Conservation (phyloP, 768 basidiomycete species). For the Lyophyllum decastes region DNA sequence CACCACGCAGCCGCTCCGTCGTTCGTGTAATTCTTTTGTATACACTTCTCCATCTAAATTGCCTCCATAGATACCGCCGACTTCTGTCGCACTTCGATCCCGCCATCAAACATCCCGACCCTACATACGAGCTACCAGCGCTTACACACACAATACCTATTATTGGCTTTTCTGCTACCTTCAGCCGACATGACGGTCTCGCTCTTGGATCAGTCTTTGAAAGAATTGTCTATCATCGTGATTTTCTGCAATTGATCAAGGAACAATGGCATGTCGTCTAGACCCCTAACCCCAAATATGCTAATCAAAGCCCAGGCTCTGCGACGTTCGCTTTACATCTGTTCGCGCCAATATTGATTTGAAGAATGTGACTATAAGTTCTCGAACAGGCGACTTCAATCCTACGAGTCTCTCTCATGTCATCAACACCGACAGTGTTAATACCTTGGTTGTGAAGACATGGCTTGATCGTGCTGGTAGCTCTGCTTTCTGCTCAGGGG, state of each 20-base stretch:
- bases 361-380: constrained; percentile 63
- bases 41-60: not conserved
- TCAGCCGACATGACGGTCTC: constrained; percentile 87
- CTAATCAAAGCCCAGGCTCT: constrained; percentile 55
- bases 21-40: constrained; percentile 41
- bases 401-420: constrained; percentile 75
- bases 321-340: constrained; percentile 82
- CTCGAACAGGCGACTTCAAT: constrained; percentile 78
- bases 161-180: constrained; percentile 94
- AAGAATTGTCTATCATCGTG: constrained; percentile 88
- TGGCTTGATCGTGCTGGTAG: constrained; percentile 85
- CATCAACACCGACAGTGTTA: constrained; percentile 79
- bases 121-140: constrained; percentile 33
- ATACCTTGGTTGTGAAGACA: constrained; percentile 73
- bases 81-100: constrained; percentile 84
- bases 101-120: constrained; percentile 58
- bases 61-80: constrained; percentile 61
- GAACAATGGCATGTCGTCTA: constrained; percentile 70
- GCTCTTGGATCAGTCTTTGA: constrained; percentile 90
- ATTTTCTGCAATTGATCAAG: constrained; percentile 90
- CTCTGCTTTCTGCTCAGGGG: constrained; percentile 1
- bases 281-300: constrained; percentile 17
- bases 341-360: constrained; percentile 78
- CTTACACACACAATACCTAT: constrained; percentile 67
- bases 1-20: constrained; percentile 95